Base-by-base conservation (phyloP, 73 alveolate species). In the Blepharisma japonicum region DNA sequence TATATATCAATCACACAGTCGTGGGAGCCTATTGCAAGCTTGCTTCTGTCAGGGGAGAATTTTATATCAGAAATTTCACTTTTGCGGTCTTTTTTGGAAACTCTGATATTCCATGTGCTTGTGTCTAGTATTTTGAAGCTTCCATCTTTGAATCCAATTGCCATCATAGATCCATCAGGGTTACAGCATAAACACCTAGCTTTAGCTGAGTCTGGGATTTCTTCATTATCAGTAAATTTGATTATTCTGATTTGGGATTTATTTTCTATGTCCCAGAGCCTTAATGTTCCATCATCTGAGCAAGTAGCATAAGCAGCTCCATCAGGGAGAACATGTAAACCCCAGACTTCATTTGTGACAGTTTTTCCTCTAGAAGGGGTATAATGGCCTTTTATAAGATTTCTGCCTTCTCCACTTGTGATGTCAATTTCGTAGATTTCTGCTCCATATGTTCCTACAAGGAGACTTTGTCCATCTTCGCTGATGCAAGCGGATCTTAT, bases 91-190 rank as follows among this genome's bases (percentile, higher is more conserved):
- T 66, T 91, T 77, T 83, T 77, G 77, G 83, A 82, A 55, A 85
- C 88, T 71, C 77, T 81, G 67, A 80, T 56, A 51, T 80, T 79
- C 87, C 94, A 94, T 51, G 81, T 71, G 49, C 71, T 71, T 18
- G 97, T 91, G 83, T 91, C 94, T 87, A 83, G 93, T 6, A 95
- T 74, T 88, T 91, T 87, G 77, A 93, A 89, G 56, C 92, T 92
- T 21, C 99, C 99, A 76, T 93, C 98, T 78, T 91, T 92, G 85
- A 96, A 94, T n/a, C 98, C 99, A 6, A 90, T 88, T 7, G 98
- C 98, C 45, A 91, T 82, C 54, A 89, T 88, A 23, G 80, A 89
- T 42, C 98, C 98, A 66, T 93, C 90, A 21, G 98, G 97, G 21
- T 92, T 77, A 7, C 94, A 83, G 51, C 89, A 97, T 38, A 95